Percentiles rank a stretch among this genome's conserved stretches.
Evolutionary conservation across 208 protist species (phyloP).

Genomic region (Crithidia fasciculata): DNA sequence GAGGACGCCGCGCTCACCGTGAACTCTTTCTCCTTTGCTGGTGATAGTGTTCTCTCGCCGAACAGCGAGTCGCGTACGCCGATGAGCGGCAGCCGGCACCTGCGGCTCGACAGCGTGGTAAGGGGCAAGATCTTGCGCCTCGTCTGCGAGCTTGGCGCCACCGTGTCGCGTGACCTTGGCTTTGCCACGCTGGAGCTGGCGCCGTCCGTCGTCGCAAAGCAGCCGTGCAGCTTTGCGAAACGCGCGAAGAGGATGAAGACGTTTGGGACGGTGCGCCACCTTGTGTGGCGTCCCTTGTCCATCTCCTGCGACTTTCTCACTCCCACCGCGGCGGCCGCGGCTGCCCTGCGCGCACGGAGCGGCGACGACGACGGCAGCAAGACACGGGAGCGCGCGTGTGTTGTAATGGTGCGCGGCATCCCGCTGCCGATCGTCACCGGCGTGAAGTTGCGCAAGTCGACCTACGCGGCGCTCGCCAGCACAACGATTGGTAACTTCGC

Average conservation of each 20-base stretch:
- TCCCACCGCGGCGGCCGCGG: neutral
- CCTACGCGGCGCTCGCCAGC: slow-evolving; percentile 23
- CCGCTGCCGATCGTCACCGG: slow-evolving; percentile 13
- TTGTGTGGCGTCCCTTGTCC: slow-evolving; percentile 21
- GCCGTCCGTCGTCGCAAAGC: slow-evolving; percentile 30
- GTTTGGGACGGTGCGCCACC: slow-evolving; percentile 27
- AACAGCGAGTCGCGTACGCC: neutral
- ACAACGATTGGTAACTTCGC: slow-evolving; percentile 27
- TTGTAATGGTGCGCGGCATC: slow-evolving; percentile 3
- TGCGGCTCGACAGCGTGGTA: slow-evolving; percentile 18
- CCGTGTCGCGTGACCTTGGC: slow-evolving; percentile 44
- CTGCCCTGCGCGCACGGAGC: neutral
- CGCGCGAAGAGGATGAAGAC: slow-evolving; percentile 24
- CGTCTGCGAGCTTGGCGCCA: slow-evolving; percentile 28
- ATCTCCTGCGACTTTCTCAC: slow-evolving; percentile 1
- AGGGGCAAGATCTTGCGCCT: slow-evolving; percentile 34
- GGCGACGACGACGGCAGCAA: neutral
- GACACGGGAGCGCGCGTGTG: neutral
- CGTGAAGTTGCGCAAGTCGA: slow-evolving; percentile 15
- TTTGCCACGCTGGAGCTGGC: slow-evolving; percentile 33
- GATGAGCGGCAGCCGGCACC: neutral
- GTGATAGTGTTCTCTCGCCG: neutral
- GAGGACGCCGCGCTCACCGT: slow-evolving; percentile 10
- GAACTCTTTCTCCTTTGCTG: neutral
- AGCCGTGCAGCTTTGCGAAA: slow-evolving; percentile 39